Evolutionary conservation across 768 basidiomycete species (phyloP).

Genomic region (Rhodosporidiobolus sp.): DNA sequence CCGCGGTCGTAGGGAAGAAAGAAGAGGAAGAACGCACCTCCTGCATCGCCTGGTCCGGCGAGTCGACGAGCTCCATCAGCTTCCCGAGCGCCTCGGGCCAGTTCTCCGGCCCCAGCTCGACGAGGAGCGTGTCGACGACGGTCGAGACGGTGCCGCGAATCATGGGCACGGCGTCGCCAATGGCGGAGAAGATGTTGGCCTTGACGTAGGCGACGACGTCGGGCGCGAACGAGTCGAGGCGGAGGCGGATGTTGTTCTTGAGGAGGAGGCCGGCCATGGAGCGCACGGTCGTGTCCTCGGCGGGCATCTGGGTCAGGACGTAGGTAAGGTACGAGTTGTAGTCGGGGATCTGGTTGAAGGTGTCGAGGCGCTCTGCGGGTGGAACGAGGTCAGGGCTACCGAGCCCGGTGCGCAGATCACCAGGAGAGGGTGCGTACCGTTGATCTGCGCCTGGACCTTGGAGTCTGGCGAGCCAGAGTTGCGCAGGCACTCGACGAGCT

Average conservation of each 20-base stretch:
- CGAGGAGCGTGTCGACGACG: slow-evolving; percentile 84
- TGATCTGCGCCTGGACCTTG: slow-evolving; percentile 35
- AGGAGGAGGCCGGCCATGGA: slow-evolving; percentile 94
- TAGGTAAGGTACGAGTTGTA: slow-evolving; percentile 72
- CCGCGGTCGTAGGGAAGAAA: not conserved
- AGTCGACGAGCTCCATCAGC: slow-evolving; percentile 75
- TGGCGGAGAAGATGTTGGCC: slow-evolving; percentile 66
- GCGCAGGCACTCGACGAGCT: slow-evolving; percentile 30
- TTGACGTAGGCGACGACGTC: slow-evolving; percentile 68
- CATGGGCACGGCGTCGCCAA: slow-evolving; percentile 75
- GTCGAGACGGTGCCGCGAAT: slow-evolving; percentile 91
- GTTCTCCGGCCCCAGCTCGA: slow-evolving; percentile 78
- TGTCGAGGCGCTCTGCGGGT: slow-evolving; percentile 47
- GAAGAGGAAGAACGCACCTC: slow-evolving; percentile 62
- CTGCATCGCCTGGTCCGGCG: slow-evolving; percentile 68
- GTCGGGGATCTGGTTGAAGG: slow-evolving; percentile 46
- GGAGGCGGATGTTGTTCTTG: slow-evolving; percentile 87
- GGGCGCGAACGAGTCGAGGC: slow-evolving; percentile 61
- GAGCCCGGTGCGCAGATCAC: not conserved
- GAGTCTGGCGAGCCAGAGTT: slow-evolving; percentile 27
- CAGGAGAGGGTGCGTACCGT: slow-evolving; percentile 5
- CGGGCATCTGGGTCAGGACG: slow-evolving; percentile 73
- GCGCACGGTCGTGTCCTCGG: slow-evolving; percentile 87
- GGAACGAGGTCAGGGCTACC: not conserved
- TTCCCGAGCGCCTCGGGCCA: slow-evolving; percentile 94